Base-by-base conservation (phyloP, 805 yeast species). In the Nakazawaea wyomingensis region DNA sequence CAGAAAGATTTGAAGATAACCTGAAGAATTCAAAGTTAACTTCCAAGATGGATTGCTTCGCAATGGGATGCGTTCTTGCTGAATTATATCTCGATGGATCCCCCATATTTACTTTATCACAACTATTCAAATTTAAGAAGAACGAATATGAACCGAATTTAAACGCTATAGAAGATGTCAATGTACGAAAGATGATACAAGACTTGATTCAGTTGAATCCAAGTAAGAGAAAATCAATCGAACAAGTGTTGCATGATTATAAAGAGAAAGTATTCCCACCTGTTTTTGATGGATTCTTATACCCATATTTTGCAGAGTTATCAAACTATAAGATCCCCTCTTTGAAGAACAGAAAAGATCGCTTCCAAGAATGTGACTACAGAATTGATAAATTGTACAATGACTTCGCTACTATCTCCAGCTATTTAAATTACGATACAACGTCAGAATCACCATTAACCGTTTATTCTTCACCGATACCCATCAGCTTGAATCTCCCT, bases 11-110 rank as follows among this genome's bases (percentile, higher is more conserved):
- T 48, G 32, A 57, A 18, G 54, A 53, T 37, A 63, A 61, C 34
- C 54, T 54, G 19, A 51, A 61, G 47, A 52, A 50, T 11, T 13
- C 16, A 14, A 11, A 11, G 8, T 57, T 85, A 22, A 72, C 80
- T 1, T 66, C 69, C 21, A 74, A 74, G 38, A 85, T 86, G 93
- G 99, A 93, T 61, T 67, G 91, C 19, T 86, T 86, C 57, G 76
- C 88, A 43, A 56, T 81, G 35, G 95, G 95, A 0, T 93, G 99
- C 65, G 88, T 85, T 3, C 82, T 93, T 51, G 96, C 95, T 1
- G 99, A 93, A 59, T 62, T 93, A 5, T 87, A 83, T 50, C 64
- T 80, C 16, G 98, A 93, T 50, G 97, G 97, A 0, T 73, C 85
- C 14, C 85, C 97, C 0, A 71, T 87, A 0, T 91, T 93, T 60